Evolutionary conservation across 1,284 basidiomycete genomes (phyloP).

Genomic region (Tausonia pullulans): DNA sequence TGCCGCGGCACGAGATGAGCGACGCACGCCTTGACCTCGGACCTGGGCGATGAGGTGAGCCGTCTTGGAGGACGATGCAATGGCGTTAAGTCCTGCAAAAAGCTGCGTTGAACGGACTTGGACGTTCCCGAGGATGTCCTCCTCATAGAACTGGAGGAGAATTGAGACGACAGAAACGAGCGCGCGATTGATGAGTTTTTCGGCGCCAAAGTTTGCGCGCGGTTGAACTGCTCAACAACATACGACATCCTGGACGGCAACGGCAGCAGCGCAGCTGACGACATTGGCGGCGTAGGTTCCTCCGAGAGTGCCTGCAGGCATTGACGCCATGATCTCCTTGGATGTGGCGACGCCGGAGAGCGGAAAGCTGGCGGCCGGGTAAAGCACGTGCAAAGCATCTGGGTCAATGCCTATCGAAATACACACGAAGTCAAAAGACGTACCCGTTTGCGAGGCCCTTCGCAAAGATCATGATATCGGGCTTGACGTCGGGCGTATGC

Average conservation of each 20-base stretch:
- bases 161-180: too few species aligned
- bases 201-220: too few species aligned
- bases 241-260: conserved; percentile 58
- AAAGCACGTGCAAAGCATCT: neutral
- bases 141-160: conserved; percentile 46
- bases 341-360: conserved; percentile 72
- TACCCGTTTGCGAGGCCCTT: conserved; percentile 47
- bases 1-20: neutral
- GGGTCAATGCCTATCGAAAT: neutral
- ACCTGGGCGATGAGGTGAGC: conserved; percentile 56
- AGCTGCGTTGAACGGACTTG: conserved; percentile 61
- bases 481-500: conserved; percentile 48
- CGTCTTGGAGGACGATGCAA: conserved; percentile 36
- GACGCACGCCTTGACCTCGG: conserved; percentile 50
- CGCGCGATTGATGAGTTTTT: too few species aligned
- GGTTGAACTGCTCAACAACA: conserved; percentile 8
- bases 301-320: conserved; percentile 25
- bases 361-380: conserved; percentile 54
- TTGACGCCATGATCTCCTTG: conserved; percentile 57
- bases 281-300: conserved; percentile 59
- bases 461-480: conserved; percentile 80
- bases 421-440: neutral
- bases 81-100: conserved; percentile 46
- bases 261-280: conserved; percentile 74
- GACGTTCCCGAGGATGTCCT: conserved; percentile 69